Conservation (phyloP, 305 asterid genomes). For the Fraxinus paxiana region DNA sequence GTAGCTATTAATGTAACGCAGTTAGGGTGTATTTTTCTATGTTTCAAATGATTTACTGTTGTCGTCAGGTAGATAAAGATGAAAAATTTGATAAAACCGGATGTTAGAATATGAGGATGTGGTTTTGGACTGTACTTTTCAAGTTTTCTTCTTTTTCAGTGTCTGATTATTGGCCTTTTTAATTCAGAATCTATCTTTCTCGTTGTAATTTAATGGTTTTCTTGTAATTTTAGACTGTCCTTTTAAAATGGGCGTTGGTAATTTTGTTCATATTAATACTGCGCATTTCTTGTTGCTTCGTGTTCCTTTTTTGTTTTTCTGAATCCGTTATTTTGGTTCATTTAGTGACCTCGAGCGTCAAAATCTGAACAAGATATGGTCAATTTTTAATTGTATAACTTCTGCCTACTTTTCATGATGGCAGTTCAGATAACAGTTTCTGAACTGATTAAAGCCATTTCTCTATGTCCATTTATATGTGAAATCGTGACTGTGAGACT, state of each 20-base stretch:
- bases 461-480: background rate
- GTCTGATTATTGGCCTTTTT: constrained; percentile 3
- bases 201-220: background rate
- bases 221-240: constrained; percentile 5
- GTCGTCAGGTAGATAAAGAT: background rate
- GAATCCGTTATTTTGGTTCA: background rate
- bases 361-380: background rate
- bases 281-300: background rate
- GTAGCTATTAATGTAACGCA: background rate
- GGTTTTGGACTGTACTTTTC: background rate
- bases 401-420: background rate
- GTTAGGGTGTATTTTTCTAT: background rate
- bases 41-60: background rate
- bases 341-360: background rate
- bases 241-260: background rate
- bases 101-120: background rate
- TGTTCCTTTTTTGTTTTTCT: background rate
- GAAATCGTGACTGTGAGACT: background rate
- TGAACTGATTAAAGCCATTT: background rate
- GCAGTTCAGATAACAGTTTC: background rate
- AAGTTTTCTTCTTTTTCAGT: background rate
- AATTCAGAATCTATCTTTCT: background rate
- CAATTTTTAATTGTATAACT: background rate
- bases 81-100: background rate
- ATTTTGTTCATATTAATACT: background rate